These are phyloP conservation scores for Monosporascus cannonballus DNA, from an alignment of 2,329 filamentous ascomycete species.

Conservation along the genomic window DNA sequence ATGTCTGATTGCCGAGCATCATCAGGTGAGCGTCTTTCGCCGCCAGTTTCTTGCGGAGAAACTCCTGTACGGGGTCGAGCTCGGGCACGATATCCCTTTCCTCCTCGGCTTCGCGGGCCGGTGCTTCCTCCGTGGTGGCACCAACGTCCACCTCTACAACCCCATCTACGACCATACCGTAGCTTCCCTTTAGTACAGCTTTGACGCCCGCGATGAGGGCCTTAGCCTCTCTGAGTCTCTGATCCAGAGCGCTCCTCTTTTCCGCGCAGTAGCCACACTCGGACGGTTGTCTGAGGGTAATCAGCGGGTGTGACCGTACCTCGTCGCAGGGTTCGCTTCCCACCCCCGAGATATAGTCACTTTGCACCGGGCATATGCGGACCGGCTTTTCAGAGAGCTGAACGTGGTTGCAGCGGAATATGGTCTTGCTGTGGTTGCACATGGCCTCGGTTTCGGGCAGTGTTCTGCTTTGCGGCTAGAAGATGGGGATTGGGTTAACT, in stretches of 20 bases:
- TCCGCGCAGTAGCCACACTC: constrained; percentile 12
- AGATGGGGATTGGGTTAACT: too few species aligned
- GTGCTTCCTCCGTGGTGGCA: neutral
- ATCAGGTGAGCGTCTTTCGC: too few species aligned
- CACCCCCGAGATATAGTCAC: constrained; percentile 6
- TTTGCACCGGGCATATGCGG: constrained; percentile 10
- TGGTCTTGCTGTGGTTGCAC: constrained; percentile 20
- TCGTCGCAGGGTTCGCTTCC: constrained; percentile 10
- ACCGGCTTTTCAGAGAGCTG: constrained; percentile 5
- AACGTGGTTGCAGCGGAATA: constrained; percentile 22
- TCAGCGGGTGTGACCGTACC: constrained; percentile 10
- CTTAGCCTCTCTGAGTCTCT: constrained; percentile 7
- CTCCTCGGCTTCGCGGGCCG: neutral
- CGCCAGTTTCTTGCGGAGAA: too few species aligned
- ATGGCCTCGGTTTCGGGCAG: constrained; percentile 8
- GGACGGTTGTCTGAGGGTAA: constrained; percentile 8
- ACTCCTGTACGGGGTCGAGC: too few species aligned
- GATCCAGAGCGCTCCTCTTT: constrained; percentile 6
- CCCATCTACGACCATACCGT: constrained; percentile 10
- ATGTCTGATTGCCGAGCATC: too few species aligned
- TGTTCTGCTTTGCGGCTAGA: too few species aligned
- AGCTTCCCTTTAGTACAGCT: constrained; percentile 6
- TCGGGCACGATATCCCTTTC: neutral
- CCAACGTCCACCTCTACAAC: too few species aligned
- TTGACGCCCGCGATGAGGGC: constrained; percentile 9